Percentiles rank a stretch among this genome's conserved stretches.
Conservation (phyloP, 352 stramenopile species). For the Nothophytophthora sp. region DNA sequence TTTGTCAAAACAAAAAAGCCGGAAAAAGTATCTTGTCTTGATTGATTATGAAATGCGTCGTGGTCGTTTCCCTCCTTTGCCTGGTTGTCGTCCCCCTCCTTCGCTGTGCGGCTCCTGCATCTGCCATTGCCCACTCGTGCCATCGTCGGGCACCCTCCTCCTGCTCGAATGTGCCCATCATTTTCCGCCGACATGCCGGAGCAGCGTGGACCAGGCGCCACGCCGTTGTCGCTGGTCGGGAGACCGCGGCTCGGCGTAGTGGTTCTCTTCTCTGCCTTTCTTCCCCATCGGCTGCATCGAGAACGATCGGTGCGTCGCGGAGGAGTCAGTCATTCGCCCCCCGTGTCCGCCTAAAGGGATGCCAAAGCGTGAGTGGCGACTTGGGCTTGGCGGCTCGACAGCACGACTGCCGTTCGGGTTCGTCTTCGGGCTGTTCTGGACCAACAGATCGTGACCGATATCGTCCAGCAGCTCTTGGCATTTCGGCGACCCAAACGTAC, state of each 20-base stretch:
- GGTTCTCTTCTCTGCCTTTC: conserved; percentile 2
- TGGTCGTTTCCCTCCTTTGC: background rate
- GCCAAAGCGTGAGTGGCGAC: conserved; percentile 7
- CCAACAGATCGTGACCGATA: conserved; percentile 42
- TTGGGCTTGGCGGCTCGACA: too few relatives aligned
- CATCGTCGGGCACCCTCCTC: too few relatives aligned
- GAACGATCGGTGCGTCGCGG: conserved; percentile 28
- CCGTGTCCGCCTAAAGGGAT: conserved; percentile 12
- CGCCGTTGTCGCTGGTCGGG: conserved; percentile 13
- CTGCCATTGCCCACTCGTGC: too few relatives aligned
- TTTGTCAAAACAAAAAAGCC: conserved; percentile 4
- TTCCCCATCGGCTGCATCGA: conserved; percentile 22
- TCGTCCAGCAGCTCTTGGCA: conserved; percentile 47
- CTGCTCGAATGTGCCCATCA: too few relatives aligned
- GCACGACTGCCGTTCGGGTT: conserved; percentile 6
- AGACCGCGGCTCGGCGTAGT: conserved; percentile 10
- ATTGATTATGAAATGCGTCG: too few relatives aligned
- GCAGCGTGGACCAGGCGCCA: conserved; percentile 38
- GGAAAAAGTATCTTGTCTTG: conserved; percentile 33
- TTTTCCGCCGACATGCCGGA: too few relatives aligned
- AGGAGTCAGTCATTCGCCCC: conserved; percentile 15
- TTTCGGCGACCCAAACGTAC: conserved; percentile 31
- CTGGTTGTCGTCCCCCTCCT: conserved; percentile 3
- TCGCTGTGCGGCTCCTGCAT: conserved; percentile 11
- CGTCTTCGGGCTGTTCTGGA: conserved; percentile 19